Conservation (phyloP, 2,329 filamentous ascomycete species). For the Claviceps paspali region DNA sequence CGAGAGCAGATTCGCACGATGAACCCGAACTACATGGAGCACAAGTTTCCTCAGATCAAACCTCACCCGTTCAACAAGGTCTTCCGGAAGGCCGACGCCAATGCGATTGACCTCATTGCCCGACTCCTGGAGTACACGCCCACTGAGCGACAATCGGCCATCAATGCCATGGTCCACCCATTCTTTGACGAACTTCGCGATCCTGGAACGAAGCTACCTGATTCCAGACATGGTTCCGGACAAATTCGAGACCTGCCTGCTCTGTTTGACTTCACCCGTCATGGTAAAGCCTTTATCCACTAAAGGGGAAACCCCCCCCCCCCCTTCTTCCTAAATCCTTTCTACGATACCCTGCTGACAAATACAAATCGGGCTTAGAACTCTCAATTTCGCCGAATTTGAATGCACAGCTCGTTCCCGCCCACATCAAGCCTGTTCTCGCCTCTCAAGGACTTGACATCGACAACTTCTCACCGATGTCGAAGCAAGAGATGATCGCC, state of each 20-base stretch:
- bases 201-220: constrained; percentile 77
- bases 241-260: constrained; percentile 67
- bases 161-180: constrained; percentile 94
- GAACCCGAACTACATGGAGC: constrained; percentile 99
- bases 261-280: constrained; percentile 85
- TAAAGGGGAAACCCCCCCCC: too few species aligned
- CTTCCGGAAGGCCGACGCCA: constrained; percentile 87
- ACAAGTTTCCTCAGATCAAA: constrained; percentile 99
- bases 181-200: constrained; percentile 97
- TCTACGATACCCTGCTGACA: neutral
- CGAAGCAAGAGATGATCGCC: constrained; percentile 94
- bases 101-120: constrained; percentile 89
- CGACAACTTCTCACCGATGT: constrained; percentile 80
- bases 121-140: constrained; percentile 92
- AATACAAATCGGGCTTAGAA: constrained; percentile 38
- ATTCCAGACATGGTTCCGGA: constrained; percentile 79
- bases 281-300: constrained; percentile 51
- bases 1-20: constrained; percentile 97
- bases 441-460: constrained; percentile 73
- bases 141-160: constrained; percentile 80
- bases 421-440: constrained; percentile 62
- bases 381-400: constrained; percentile 85
- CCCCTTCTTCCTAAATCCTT: too few species aligned
- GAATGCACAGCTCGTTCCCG: constrained; percentile 76
- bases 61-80: constrained; percentile 99